Evolutionary conservation across 192 early-diverging fungal genomes (phyloP).

Genomic region (Entophlyctis luteolus): DNA sequence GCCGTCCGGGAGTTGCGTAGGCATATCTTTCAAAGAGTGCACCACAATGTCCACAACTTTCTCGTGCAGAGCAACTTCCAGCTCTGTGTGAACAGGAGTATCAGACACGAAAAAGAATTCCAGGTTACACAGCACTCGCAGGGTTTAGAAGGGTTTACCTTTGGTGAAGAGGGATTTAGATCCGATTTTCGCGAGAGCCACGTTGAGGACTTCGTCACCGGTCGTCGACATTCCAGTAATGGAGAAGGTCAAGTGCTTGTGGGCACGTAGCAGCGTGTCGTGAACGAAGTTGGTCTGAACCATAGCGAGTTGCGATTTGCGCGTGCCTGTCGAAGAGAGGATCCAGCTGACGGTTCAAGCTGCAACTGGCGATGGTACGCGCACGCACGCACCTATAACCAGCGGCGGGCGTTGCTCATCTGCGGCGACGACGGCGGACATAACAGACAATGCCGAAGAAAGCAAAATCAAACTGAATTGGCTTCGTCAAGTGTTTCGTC

Average conservation of each 20-base stretch:
- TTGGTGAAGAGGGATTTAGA: conserved; percentile 40
- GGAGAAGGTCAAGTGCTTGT: conserved; percentile 32
- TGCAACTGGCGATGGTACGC: too few relatives aligned
- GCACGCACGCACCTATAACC: too few relatives aligned
- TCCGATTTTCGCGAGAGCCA: conserved; percentile 84
- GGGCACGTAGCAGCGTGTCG: conserved; percentile 41
- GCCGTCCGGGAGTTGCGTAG: conserved; percentile 74
- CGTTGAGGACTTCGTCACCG: conserved; percentile 76
- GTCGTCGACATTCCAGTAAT: conserved; percentile 51
- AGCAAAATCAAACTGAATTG: too few relatives aligned
- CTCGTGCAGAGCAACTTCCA: conserved; percentile 71
- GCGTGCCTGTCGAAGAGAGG: conserved; percentile 72
- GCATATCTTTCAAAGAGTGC: conserved; percentile 92
- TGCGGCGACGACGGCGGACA: too few relatives aligned
- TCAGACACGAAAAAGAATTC: too few relatives aligned
- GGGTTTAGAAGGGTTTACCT: conserved; percentile 48
- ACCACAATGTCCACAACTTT: conserved; percentile 78
- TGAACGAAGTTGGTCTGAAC: conserved; percentile 77
- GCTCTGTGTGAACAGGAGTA: conserved; percentile 91
- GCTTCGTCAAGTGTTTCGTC: too few relatives aligned
- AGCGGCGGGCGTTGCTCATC: too few relatives aligned
- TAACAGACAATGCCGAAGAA: too few relatives aligned
- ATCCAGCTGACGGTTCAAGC: too few relatives aligned
- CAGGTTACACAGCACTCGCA: too few relatives aligned
- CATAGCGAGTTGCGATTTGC: conserved; percentile 85